Conservation (phyloP, 2,329 filamentous ascomycete species). For the Nectriaceae sp. region DNA sequence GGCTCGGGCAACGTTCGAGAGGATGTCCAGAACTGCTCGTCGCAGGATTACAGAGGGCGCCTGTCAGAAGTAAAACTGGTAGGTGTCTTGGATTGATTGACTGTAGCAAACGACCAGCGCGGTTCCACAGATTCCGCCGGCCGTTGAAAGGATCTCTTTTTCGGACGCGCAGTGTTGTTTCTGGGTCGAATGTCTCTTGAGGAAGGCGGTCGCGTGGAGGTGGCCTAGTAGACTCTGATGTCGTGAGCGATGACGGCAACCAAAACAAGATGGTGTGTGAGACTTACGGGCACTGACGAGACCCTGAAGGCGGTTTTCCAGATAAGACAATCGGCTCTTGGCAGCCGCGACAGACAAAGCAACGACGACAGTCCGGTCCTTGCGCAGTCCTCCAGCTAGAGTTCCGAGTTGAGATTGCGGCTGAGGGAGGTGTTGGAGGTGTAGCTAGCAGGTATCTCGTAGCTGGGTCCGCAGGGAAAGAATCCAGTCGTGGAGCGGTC, state of each 20-base stretch:
- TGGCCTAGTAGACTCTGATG: conserved; percentile 16
- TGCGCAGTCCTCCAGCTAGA: too few species aligned
- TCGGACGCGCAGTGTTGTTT: not conserved
- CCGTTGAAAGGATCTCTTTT: not conserved
- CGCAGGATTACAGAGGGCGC: not conserved
- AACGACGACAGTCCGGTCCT: conserved; percentile 3
- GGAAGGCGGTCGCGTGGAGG: conserved; percentile 20
- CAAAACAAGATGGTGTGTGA: conserved; percentile 18
- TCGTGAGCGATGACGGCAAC: conserved; percentile 27
- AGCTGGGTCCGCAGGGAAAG: conserved; percentile 29
- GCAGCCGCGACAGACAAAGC: conserved; percentile 9
- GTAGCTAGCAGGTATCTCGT: conserved; percentile 13
- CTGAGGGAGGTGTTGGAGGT: conserved; percentile 17
- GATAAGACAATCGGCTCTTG: too few species aligned
- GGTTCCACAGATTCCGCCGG: too few species aligned
- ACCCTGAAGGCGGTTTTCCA: too few species aligned
- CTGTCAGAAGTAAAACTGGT: not conserved
- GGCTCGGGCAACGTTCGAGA: not conserved
- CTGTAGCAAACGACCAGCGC: not conserved
- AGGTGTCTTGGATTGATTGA: not conserved
- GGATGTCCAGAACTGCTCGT: not conserved
- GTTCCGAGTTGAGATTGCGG: too few species aligned
- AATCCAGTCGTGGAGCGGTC: conserved; percentile 29
- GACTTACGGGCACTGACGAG: conserved; percentile 24
- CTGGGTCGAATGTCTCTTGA: not conserved